Evolutionary conservation across 2,329 filamentous ascomycete genomes (phyloP).

Genomic region (Trichoderma simmonsii): DNA sequence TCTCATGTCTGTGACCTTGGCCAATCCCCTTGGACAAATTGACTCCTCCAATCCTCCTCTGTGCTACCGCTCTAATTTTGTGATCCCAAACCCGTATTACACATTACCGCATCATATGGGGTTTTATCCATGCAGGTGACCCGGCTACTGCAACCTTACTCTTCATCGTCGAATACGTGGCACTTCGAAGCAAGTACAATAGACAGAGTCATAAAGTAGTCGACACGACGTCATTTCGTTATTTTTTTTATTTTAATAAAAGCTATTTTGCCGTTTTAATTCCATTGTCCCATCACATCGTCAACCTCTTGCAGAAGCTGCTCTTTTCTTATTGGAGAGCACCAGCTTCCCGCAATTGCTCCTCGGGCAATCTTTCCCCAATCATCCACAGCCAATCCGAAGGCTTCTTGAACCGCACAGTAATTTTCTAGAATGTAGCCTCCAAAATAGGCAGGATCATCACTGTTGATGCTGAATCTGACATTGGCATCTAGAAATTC

Average conservation of each 20-base stretch:
- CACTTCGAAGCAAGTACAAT: not conserved
- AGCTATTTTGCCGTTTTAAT: not conserved
- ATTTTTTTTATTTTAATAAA: not conserved
- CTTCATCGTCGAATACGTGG: not conserved
- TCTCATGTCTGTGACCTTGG: not conserved
- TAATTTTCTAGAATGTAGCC: slow-evolving; percentile 72
- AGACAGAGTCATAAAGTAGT: not conserved
- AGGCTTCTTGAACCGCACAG: slow-evolving; percentile 70
- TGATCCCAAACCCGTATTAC: not conserved
- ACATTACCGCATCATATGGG: too few species aligned
- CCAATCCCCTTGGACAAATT: not conserved
- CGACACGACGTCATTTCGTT: not conserved
- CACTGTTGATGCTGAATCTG: slow-evolving; percentile 69
- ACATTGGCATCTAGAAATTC: slow-evolving; percentile 62
- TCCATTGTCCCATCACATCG: slow-evolving; percentile 21
- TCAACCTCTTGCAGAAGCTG: slow-evolving; percentile 50
- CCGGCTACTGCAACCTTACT: not conserved
- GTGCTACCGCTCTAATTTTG: not conserved
- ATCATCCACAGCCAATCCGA: slow-evolving; percentile 58
- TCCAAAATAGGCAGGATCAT: slow-evolving; percentile 74
- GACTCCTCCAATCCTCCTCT: not conserved
- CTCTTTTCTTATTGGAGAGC: slow-evolving; percentile 58
- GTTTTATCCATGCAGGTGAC: too few species aligned
- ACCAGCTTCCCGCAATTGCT: slow-evolving; percentile 68
- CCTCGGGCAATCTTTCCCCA: slow-evolving; percentile 63